A percentile compares a stretch with the other conserved stretches of the same genome.
Evolutionary conservation across 148 eudicot genomes (phyloP).

Genomic region (Simmondsia chinensis): DNA sequence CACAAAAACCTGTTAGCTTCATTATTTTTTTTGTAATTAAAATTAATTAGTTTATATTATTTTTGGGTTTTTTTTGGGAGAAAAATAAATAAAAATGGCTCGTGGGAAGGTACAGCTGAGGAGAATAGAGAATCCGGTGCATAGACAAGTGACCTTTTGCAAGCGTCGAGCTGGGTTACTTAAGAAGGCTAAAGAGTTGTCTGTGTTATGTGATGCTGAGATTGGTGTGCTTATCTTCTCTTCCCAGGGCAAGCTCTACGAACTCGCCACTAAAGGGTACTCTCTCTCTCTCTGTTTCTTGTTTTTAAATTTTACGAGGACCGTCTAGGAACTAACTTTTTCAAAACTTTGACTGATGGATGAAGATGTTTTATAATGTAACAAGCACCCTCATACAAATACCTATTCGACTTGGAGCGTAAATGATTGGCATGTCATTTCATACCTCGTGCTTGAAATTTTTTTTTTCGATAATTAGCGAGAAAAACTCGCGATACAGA

Average conservation of each 20-base stretch:
- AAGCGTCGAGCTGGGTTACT: constrained; percentile 89
- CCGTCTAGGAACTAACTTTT: too few relatives aligned
- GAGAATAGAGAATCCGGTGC: constrained; percentile 91
- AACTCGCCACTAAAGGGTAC: constrained; percentile 89
- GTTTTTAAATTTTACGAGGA: not conserved
- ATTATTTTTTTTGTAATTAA: too few relatives aligned
- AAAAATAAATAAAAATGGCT: constrained; percentile 27
- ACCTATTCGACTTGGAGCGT: too few relatives aligned
- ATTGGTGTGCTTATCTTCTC: constrained; percentile 77
- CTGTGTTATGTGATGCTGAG: constrained; percentile 90
- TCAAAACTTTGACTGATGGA: too few relatives aligned
- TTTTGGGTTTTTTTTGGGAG: not conserved
- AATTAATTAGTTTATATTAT: too few relatives aligned
- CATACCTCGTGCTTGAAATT: too few relatives aligned
- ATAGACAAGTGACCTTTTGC: constrained; percentile 93
- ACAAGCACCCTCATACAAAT: too few relatives aligned
- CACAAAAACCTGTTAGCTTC: too few relatives aligned
- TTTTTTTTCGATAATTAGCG: too few relatives aligned
- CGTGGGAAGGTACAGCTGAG: constrained; percentile 82
- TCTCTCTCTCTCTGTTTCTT: not conserved
- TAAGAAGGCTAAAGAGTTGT: constrained; percentile 94
- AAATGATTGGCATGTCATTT: too few relatives aligned
- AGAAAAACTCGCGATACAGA: too few relatives aligned
- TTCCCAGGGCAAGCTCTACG: constrained; percentile 85
- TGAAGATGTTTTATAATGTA: too few relatives aligned